A percentile compares a stretch with the other conserved stretches of the same genome.
These are phyloP conservation scores for Bidens hawaiensis DNA, from an alignment of 140 eudicot genomes.

Conservation along the genomic window DNA sequence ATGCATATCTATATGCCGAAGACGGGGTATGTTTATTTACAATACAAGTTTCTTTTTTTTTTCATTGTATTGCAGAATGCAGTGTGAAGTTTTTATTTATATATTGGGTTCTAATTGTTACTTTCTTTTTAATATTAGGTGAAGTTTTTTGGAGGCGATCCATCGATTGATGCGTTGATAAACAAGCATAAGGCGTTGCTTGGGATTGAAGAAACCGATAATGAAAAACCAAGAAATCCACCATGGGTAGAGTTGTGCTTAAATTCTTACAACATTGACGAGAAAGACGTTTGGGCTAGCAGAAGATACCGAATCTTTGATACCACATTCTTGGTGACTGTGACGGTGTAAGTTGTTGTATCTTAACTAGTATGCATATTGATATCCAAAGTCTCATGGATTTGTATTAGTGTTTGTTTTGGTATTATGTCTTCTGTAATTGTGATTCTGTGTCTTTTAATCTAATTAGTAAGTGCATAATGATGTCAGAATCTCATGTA, in stretches of 20 bases:
- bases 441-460: not conserved
- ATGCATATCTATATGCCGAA: constrained; percentile 64
- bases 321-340: constrained; percentile 18
- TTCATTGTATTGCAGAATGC: not conserved
- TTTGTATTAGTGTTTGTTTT: too few species aligned
- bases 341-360: not conserved
- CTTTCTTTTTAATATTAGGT: constrained; percentile 22
- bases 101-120: not conserved
- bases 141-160: constrained; percentile 53
- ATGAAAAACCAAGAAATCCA: constrained; percentile 44
- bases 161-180: constrained; percentile 26
- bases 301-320: constrained; percentile 36
- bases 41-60: too few species aligned
- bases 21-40: constrained; percentile 69
- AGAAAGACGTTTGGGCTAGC: constrained; percentile 31
- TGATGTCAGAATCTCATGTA: not conserved
- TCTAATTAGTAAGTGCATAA: not conserved
- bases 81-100: not conserved
- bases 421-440: not conserved
- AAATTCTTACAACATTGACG: constrained; percentile 31
- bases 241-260: constrained; percentile 48
- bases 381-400: too few species aligned
- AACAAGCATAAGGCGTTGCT: constrained; percentile 49
- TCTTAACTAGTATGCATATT: too few species aligned
- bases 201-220: constrained; percentile 37